Conservation (phyloP, 495 filamentous ascomycete genomes). For the Penicillium herquei region DNA sequence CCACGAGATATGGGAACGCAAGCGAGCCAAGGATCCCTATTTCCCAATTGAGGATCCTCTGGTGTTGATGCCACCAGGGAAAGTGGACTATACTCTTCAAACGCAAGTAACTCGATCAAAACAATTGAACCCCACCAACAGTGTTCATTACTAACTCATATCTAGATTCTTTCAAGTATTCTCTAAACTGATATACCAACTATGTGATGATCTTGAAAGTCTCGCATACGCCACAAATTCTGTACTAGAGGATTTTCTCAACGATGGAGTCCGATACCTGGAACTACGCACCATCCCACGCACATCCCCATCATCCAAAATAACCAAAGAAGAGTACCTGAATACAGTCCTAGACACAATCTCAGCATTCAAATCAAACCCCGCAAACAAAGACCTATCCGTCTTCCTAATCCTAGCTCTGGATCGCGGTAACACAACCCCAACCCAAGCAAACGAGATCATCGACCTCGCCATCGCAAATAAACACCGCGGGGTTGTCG, state of each 20-base stretch:
- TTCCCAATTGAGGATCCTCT: conserved; percentile 64
- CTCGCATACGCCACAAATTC: conserved; percentile 62
- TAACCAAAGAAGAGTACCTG: conserved; percentile 65
- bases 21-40: conserved; percentile 48
- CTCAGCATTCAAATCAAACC: conserved; percentile 33
- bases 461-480: conserved; percentile 63
- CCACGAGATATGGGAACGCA: conserved; percentile 69
- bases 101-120: conserved; percentile 47
- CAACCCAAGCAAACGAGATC: conserved; percentile 54
- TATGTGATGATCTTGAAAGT: conserved; percentile 58
- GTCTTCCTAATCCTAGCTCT: conserved; percentile 71
- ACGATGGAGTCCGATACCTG: conserved; percentile 74
- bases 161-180: conserved; percentile 75
- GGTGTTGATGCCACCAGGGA: conserved; percentile 62
- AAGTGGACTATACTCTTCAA: conserved; percentile 68
- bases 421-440: conserved; percentile 61
- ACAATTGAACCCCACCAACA: background rate
- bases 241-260: conserved; percentile 68
- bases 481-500: conserved; percentile 60
- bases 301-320: conserved; percentile 45
- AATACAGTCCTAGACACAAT: conserved; percentile 61
- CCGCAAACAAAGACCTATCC: conserved; percentile 42
- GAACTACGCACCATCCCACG: conserved; percentile 82
- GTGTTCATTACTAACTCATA: conserved; percentile 5
- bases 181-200: conserved; percentile 71